Evolutionary conservation across 495 filamentous ascomycete species (phyloP), one percentile per base, ranked within the genome.

Genomic region (Hyaloscypha finlandica): DNA sequence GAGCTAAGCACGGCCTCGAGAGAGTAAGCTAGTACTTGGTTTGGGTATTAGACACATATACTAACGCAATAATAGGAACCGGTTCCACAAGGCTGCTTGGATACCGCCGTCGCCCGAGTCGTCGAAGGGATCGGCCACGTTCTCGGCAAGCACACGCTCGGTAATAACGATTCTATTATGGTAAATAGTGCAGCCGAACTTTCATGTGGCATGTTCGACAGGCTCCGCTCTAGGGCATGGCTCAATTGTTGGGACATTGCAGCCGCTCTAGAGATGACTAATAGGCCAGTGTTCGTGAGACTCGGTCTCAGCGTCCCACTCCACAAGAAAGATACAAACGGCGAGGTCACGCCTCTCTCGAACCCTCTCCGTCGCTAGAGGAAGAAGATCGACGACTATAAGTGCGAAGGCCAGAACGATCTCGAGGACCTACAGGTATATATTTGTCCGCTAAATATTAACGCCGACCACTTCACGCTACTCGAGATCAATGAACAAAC

Each of bases 401-500:
- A 30, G 57, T 33, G 42, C 30, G 33, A 70, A 70, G 63, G 31
- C 57, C 62, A 70, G 51, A 62, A 45, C 56, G 58, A 70, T 63
- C 56, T 35, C 31, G 29, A 66, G 42, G 45, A 25, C 25, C 25
- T 2, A 25, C 25, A 25, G 25, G 25, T 25, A 25, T 25, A 25
- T 25, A 25, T 25, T 53, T 68, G 65, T 60, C 69, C 67, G 62
- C 35, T 71, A 3, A 68, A 70, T 66, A 25, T 69, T 51, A 69
- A 69, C 35, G 39, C 37, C 12, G 65, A 71, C 31, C 63, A 72
- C 63, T 72, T 69, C 45, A 72, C 70, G 22, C 62, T 72, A n/a
- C 67, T 72, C 52, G 70, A 72, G 67, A 72, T 70, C 45, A 72
- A 72, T 39, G 52, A 70, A 57, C 63, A 66, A 59, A 67, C 57